Evolutionary conservation across 2,329 filamentous ascomycete genomes (phyloP), one percentile per base, ranked within the genome.

Genomic region (Myrmaecium sp.): DNA sequence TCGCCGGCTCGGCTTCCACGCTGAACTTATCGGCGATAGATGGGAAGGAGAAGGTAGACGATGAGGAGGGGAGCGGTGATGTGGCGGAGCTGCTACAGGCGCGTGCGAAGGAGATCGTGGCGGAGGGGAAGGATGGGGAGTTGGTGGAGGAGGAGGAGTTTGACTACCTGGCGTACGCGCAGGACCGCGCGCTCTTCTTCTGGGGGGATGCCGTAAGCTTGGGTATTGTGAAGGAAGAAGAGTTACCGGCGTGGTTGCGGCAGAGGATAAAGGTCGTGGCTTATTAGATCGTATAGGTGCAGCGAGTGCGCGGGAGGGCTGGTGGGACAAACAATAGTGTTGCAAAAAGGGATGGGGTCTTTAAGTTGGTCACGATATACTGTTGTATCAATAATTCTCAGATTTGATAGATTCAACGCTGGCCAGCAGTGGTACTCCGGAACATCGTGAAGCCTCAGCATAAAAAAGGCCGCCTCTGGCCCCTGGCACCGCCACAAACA

Each of bases 151-250:
- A 66, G 17, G 79, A 81, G 22, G 79, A 81, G 43, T 98, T 95
- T 45, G 84, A 98, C 51, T 98, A 95, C 49, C 61, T 98, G 14
- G 70, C 68, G 7, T 98, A 95, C 53, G 74, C 89, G 5, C 81
- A 93, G 52, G 80, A 94, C 37, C 66, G 89, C 9, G 84, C 82
- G 0, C 62, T 89, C 56, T 89, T 94, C 53, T 89, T 98, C 55
- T 91, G 86, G 79, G 84, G 83, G 2, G 89, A 98, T 55, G 73
- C 82, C 27, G 57, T 95, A 30, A 58, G 64, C 29, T 52, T 92
- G 51, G 83, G 83, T 0, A 54, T 98, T 20, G 62, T 89, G 20
- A 70, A 66, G 46, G 51, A 62, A 33, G 75, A 84, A 38, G 82
- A 94, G 14, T 54, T 98, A 36, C 82, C 83, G 0, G 62, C 66